Evolutionary conservation across 1,139 yeast species (phyloP).

Genomic region (Trichomonascaceae sp.): DNA sequence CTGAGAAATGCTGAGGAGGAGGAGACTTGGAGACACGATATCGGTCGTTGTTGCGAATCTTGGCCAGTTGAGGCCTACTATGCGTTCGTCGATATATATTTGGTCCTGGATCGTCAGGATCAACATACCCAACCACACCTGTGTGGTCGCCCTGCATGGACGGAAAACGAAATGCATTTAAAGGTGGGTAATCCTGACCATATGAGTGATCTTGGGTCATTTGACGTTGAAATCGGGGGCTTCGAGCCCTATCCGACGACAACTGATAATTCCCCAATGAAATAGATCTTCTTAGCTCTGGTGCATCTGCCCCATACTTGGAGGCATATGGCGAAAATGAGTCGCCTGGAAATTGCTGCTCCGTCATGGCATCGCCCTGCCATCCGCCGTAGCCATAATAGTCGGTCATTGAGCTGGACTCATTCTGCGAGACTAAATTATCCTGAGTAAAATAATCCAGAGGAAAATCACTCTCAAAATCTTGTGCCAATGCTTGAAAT

Average conservation of each 20-base stretch:
- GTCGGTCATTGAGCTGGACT: background rate
- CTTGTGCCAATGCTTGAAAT: slow-evolving; percentile 15
- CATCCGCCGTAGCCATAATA: background rate
- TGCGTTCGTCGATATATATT: background rate
- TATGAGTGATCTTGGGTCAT: background rate
- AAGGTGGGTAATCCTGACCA: background rate
- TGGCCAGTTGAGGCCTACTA: background rate
- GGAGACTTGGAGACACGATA: background rate
- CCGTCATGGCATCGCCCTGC: background rate
- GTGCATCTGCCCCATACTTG: background rate
- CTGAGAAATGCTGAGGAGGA: background rate
- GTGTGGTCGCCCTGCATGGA: background rate
- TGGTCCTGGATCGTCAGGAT: background rate
- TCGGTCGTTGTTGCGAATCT: background rate
- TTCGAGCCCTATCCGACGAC: background rate
- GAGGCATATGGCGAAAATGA: background rate
- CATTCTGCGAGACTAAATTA: background rate
- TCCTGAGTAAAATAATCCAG: slow-evolving; percentile 23
- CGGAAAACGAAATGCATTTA: background rate
- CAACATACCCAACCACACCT: background rate
- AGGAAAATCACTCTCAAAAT: slow-evolving; percentile 27
- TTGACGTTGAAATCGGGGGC: background rate
- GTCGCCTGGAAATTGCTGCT: background rate
- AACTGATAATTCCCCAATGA: background rate
- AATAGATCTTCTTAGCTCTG: background rate